Conservation (phyloP, 2,329 filamentous ascomycete species). For the Verticillium alfalfae region DNA sequence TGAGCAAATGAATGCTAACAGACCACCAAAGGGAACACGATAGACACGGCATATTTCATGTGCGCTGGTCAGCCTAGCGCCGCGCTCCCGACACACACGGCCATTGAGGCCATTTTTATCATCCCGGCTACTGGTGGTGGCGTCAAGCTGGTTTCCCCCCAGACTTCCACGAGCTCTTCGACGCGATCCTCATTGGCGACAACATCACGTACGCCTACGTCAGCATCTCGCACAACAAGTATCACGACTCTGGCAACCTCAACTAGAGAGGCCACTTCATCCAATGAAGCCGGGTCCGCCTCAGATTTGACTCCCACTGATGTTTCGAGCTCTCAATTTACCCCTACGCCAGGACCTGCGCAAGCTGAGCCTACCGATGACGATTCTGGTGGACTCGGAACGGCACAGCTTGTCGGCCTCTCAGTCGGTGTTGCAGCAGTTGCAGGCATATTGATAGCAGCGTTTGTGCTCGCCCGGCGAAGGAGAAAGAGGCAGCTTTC, state of each 20-base stretch:
- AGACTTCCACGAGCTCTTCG: not conserved
- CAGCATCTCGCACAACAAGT: not conserved
- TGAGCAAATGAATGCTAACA: not conserved
- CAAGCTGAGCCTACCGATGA: slow-evolving; percentile 5
- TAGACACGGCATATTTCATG: slow-evolving; percentile 50
- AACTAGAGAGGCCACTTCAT: not conserved
- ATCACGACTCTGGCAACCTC: slow-evolving; percentile 5
- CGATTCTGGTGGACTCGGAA: slow-evolving; percentile 5
- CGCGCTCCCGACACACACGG: slow-evolving; percentile 50
- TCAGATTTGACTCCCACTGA: not conserved
- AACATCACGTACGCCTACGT: slow-evolving; percentile 3
- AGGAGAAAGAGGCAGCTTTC: not conserved
- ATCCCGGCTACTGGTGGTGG: slow-evolving; percentile 25
- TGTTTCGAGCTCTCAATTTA: not conserved
- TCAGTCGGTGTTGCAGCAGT: slow-evolving; percentile 10
- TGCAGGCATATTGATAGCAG: not conserved
- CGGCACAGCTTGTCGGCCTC: slow-evolving; percentile 9
- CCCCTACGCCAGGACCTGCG: slow-evolving; percentile 1
- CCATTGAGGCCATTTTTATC: slow-evolving; percentile 48
- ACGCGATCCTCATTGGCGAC: slow-evolving; percentile 4
- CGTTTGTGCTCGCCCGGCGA: not conserved
- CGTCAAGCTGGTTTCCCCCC: slow-evolving; percentile 19
- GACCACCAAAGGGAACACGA: slow-evolving; percentile 10
- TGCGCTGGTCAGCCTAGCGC: slow-evolving; percentile 47
- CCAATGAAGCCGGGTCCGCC: not conserved